Evolutionary conservation across 1,284 basidiomycete species (phyloP).

Genomic region (Heliocybe sulcata): DNA sequence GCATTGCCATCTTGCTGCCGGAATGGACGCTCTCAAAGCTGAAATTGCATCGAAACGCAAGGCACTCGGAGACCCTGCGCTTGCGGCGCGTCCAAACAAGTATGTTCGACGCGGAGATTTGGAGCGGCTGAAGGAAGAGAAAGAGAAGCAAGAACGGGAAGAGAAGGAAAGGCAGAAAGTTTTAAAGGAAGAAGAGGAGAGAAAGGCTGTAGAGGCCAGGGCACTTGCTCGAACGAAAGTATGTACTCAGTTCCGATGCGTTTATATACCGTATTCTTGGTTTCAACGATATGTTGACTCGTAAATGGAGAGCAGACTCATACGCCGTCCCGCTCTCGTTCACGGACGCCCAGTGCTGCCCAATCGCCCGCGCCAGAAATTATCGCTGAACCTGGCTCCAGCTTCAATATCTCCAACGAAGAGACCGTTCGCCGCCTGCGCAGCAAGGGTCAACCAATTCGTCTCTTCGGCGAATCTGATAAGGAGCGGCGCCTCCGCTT

Average conservation of each 20-base stretch:
- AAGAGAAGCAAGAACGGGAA: conserved; percentile 45
- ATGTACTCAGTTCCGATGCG: conserved; percentile 17
- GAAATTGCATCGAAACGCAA: conserved; percentile 89
- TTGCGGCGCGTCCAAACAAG: conserved; percentile 52
- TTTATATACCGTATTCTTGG: conserved; percentile 12
- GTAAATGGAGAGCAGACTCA: conserved; percentile 42
- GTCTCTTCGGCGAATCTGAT: conserved; percentile 93
- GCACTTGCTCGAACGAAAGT: conserved; percentile 30
- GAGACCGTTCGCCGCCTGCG: conserved; percentile 88
- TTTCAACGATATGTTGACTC: conserved; percentile 26
- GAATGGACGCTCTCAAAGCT: conserved; percentile 83
- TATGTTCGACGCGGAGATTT: conserved; percentile 85
- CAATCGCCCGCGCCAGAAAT: background rate
- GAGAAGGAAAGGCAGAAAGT: conserved; percentile 30
- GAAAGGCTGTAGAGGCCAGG: conserved; percentile 16
- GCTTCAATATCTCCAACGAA: conserved; percentile 89
- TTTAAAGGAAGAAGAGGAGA: conserved; percentile 25
- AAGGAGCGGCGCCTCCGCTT: conserved; percentile 87
- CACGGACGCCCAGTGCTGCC: conserved; percentile 23
- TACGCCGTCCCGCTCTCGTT: conserved; percentile 30
- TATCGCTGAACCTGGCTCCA: conserved; percentile 8
- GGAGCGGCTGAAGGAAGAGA: conserved; percentile 63
- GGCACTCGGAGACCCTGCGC: conserved; percentile 34
- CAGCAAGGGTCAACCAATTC: conserved; percentile 88
- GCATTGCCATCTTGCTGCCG: background rate